Conservation (phyloP, 2,329 filamentous ascomycete genomes). For the Huntiella savannae region DNA sequence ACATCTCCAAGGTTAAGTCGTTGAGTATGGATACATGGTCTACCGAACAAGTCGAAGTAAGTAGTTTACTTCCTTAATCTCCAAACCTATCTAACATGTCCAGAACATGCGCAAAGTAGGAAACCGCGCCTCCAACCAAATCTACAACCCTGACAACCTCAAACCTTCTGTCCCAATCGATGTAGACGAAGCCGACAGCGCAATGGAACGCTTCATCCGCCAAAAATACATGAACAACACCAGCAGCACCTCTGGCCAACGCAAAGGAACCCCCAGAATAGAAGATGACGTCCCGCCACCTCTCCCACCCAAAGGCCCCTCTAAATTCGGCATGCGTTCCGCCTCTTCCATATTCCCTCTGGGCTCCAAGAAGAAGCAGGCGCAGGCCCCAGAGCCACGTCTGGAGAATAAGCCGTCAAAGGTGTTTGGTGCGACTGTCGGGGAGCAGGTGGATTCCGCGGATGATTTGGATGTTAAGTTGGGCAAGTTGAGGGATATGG, state of each 20-base stretch:
- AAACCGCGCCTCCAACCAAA: constrained; percentile 68
- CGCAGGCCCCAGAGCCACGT: constrained; percentile 18
- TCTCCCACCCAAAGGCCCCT: constrained; percentile 41
- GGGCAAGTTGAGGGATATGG: constrained; percentile 67
- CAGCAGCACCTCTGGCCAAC: constrained; percentile 22
- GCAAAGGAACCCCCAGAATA: constrained; percentile 26
- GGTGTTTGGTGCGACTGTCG: constrained; percentile 50
- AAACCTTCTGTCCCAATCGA: constrained; percentile 75
- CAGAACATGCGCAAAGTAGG: constrained; percentile 91
- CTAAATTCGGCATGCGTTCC: constrained; percentile 40
- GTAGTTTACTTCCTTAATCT: constrained; percentile 15
- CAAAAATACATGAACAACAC: constrained; percentile 67
- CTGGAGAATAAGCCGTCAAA: constrained; percentile 45
- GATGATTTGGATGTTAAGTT: constrained; percentile 61
- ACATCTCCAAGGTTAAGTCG: constrained; percentile 97
- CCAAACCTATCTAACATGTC: not conserved
- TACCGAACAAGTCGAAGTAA: constrained; percentile 85
- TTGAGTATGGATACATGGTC: constrained; percentile 97
- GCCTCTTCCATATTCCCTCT: constrained; percentile 50
- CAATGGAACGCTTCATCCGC: constrained; percentile 87
- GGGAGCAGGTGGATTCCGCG: constrained; percentile 21
- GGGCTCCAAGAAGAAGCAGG: constrained; percentile 36
- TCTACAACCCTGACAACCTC: constrained; percentile 72
- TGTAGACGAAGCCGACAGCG: constrained; percentile 76
- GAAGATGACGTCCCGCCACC: constrained; percentile 39